Base-by-base conservation (phyloP, 202 grass and related monocot genomes). In the Schoenoplectus tabernaemontani region DNA sequence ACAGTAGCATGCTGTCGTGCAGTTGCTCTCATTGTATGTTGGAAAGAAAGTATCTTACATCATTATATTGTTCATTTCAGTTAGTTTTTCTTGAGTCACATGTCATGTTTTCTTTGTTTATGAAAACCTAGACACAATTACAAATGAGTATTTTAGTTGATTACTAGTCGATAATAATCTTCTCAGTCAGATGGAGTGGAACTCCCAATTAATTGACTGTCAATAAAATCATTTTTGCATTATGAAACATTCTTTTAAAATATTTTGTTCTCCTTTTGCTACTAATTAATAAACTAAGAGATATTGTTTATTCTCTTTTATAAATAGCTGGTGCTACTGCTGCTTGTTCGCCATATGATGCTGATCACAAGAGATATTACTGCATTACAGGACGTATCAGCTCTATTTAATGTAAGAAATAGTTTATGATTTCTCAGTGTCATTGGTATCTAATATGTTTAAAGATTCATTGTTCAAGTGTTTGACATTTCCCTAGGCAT, bases 361-460 rank as follows among this genome's bases (percentile, higher is more conserved):
- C 85, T 98, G 63, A 86, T 95, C 3, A 69, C 88, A 78, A 92
- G 90, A 64, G 92, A 98, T 46, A 74, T 95, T 68, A 92, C 81
- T 84, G 87, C 93, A 88, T 77, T 92, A 33, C 91, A 95, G 76
- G 88, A 98, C 68, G 88, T 89, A 41, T 95, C 91, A 7, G 84
- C 85, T 4, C 23, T 98, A 75, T 98, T 91, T 83, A 95, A 91
- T 73, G 96, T 98, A 88, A 98, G 91, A 79, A 82, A n/a, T 56
- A 7, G 9, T 83, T 32, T 63, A 76, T 85, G 47, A 9, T 9
- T 83, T 83, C 28, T 62, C 53, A 12, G 9, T n/a, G n/a, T n/a
- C n/a, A 39, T 34, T 28, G 1, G 4, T 58, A 9, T 66, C 19
- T 50, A 56, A 7, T 74, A 82, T 65, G 23, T 50, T 61, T 39